Evolutionary conservation across 495 filamentous ascomycete species (phyloP).

Genomic region (Talaromyces ruber): DNA sequence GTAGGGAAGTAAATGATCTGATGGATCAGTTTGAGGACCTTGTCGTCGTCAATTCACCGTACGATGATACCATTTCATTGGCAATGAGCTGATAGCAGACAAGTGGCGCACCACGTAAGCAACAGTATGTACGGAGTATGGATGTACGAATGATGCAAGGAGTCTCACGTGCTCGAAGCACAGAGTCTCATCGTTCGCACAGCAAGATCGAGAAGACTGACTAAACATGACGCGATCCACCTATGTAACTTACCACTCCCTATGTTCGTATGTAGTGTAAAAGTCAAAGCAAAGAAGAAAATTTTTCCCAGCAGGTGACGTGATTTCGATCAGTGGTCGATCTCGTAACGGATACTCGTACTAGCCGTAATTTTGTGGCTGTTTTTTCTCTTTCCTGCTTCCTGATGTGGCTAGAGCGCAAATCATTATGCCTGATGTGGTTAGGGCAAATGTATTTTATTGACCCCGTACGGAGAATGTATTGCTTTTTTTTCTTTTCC

Average conservation of each 20-base stretch:
- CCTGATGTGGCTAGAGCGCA: neutral
- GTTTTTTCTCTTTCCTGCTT: constrained; percentile 1
- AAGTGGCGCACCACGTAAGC: neutral
- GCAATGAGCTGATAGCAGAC: neutral
- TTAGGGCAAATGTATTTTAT: neutral
- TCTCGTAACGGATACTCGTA: neutral
- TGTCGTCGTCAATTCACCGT: neutral
- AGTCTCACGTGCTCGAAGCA: neutral
- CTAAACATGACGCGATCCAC: neutral
- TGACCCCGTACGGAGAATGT: neutral
- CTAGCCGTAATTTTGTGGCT: neutral
- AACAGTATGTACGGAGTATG: neutral
- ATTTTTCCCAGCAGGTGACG: constrained; percentile 1
- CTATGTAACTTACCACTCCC: no score
- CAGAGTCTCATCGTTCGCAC: neutral
- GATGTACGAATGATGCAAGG: no score
- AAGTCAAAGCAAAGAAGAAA: neutral
- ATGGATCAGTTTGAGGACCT: neutral
- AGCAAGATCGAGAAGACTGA: neutral
- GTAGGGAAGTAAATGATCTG: neutral
- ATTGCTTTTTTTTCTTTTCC: neutral
- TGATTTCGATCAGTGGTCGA: neutral
- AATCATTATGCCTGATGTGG: neutral
- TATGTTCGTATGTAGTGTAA: no score
- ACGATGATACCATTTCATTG: neutral